Evolutionary conservation across 2,329 filamentous ascomycete species (phyloP).

Genomic region (Arthroderma sp.): DNA sequence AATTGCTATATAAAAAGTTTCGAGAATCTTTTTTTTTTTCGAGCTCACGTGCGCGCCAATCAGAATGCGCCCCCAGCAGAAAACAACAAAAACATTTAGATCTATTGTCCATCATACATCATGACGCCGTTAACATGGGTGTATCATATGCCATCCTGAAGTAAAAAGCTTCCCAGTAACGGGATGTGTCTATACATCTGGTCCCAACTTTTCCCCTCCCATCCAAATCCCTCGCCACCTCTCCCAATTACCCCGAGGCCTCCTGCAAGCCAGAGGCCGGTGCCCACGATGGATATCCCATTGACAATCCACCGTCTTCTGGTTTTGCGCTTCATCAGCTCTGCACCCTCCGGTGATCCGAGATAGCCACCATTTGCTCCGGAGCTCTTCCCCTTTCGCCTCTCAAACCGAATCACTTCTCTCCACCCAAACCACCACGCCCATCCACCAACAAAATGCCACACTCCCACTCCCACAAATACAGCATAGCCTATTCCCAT

Average conservation of each 20-base stretch:
- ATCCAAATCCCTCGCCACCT: conserved; percentile 57
- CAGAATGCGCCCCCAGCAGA: not conserved
- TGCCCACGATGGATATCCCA: conserved; percentile 43
- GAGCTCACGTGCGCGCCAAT: too few species aligned
- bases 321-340: conserved; percentile 41
- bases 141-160: not conserved
- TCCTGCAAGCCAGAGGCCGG: conserved; percentile 66
- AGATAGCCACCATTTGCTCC: conserved; percentile 22
- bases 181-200: conserved; percentile 53
- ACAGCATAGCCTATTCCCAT: conserved; percentile 58
- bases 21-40: not conserved
- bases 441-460: conserved; percentile 73
- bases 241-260: conserved; percentile 65
- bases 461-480: conserved; percentile 54
- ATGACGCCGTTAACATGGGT: too few species aligned
- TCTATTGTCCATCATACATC: too few species aligned
- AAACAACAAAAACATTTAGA: too few species aligned
- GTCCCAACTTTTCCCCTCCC: conserved; percentile 72
- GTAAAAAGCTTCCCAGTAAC: conserved; percentile 30
- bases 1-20: not conserved
- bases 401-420: conserved; percentile 23
- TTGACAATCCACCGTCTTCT: conserved; percentile 62
- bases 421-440: conserved; percentile 62
- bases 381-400: conserved; percentile 16
- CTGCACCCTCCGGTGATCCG: conserved; percentile 36